Base-by-base conservation (phyloP, 2,329 filamentous ascomycete genomes). In the Aureobasidium vineae region DNA sequence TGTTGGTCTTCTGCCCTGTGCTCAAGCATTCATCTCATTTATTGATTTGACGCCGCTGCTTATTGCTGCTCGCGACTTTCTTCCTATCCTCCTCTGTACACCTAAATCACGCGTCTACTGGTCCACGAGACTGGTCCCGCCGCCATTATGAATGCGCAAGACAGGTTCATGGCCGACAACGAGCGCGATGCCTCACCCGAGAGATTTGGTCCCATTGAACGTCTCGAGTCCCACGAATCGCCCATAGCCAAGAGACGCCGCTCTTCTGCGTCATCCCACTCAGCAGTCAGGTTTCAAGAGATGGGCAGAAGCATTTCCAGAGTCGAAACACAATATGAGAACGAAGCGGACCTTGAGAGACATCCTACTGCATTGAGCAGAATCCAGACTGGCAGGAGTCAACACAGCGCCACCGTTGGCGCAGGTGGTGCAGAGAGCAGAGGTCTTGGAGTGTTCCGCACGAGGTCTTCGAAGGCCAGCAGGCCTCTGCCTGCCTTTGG, bases 331-430 rank as follows among this genome's bases (percentile, higher is more conserved):
- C 83, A 87, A 69, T 79, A 81, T 71, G 89, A 91, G 73, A 71
- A 74, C 23, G 72, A 73, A 11, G 71, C 73, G 28, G 77, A 78
- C 49, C 82, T 91, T 45, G 89, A 91, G 74, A 82, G 88, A 66
- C 85, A 90, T 70, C 85, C 85, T 21, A 91, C 89, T 10, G 88
- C 85, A 64, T 80, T 93, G 67, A 86, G 85, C 74, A 85, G 90
- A 43, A 91, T 93, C 69, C 84, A 88, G 53, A 92, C 90, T 4
- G 84, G 86, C 41, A 80, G 85, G 59, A 89, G 86, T 70, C 90
- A 92, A 76, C 89, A 92, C 75, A 85, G 82, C 69, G 83, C 79
- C 64, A 93, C 90, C 2, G 90, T 93, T n/a, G 90, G 90, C 68
- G 75, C 74, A 28, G 33, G 10, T 28, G 64, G 53, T 38, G 45